Percentiles rank a stretch among this genome's conserved stretches.
These are phyloP conservation scores for Rubia peregrina DNA, from an alignment of 305 asterid species.

Conservation along the genomic window DNA sequence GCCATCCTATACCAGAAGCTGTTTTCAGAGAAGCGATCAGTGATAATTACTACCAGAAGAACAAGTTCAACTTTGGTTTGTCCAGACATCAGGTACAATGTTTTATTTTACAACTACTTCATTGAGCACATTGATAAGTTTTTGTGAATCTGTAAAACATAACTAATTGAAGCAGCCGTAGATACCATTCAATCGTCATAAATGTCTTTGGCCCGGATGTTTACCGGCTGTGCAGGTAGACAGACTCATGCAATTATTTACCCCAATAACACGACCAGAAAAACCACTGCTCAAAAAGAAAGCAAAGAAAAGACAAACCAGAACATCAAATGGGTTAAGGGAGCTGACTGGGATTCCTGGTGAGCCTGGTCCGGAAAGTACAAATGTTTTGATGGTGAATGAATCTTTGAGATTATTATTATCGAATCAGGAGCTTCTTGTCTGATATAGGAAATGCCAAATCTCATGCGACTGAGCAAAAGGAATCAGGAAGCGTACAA, in stretches of 20 bases:
- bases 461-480: background rate
- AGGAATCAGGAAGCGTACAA: background rate
- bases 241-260: conserved; percentile 9
- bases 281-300: conserved; percentile 3
- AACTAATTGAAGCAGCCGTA: background rate
- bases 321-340: background rate
- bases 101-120: background rate
- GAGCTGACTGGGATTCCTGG: background rate
- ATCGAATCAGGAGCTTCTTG: background rate
- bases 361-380: background rate
- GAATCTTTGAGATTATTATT: background rate
- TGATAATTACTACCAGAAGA: conserved; percentile 14
- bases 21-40: conserved; percentile 13
- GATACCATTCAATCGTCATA: no score
- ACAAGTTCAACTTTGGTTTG: conserved; percentile 23
- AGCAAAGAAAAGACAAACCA: background rate
- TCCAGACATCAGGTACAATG: conserved; percentile 18
- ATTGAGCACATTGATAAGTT: background rate
- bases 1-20: conserved; percentile 14
- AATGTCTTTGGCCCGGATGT: background rate
- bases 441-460: background rate
- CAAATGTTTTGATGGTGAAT: background rate
- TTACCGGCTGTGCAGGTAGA: conserved; percentile 15
- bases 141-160: background rate
- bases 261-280: background rate